These are phyloP conservation scores for Xylaria multiplex DNA, from an alignment of 2,329 filamentous ascomycete genomes.

Conservation along the genomic window DNA sequence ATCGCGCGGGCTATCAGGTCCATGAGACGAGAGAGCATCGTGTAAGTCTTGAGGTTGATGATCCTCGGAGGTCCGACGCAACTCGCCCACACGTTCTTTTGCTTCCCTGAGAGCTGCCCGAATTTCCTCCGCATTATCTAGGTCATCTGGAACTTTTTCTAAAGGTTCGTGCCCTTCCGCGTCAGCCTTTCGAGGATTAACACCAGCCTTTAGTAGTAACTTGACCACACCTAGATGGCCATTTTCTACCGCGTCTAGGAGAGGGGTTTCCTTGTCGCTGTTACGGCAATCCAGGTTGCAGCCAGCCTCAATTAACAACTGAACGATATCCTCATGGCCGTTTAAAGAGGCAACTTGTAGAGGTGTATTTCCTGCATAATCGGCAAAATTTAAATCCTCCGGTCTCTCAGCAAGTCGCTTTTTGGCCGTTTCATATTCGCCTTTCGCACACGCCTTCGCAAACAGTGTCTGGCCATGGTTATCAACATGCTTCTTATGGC, in stretches of 20 bases:
- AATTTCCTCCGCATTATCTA: conserved; percentile 83
- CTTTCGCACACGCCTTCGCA: conserved; percentile 88
- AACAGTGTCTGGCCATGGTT: conserved; percentile 91
- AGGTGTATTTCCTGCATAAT: conserved; percentile 96
- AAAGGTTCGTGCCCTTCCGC: conserved; percentile 92
- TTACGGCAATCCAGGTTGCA: conserved; percentile 84
- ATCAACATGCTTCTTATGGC: conserved; percentile 88
- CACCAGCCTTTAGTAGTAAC: conserved; percentile 83
- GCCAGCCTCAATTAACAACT: conserved; percentile 83
- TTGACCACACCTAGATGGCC: conserved; percentile 89
- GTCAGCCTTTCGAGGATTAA: conserved; percentile 91
- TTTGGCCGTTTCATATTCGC: conserved; percentile 82
- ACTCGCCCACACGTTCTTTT: conserved; percentile 64
- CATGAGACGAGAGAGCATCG: conserved; percentile 63
- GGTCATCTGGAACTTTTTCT: conserved; percentile 79
- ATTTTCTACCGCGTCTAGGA: conserved; percentile 97
- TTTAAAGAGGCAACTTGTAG: conserved; percentile 92
- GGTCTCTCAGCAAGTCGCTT: conserved; percentile 79
- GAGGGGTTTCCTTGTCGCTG: conserved; percentile 88
- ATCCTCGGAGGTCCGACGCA: conserved; percentile 68
- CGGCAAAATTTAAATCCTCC: conserved; percentile 86
- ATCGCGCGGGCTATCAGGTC: conserved; percentile 66
- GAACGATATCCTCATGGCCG: conserved; percentile 86
- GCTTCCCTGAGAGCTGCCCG: conserved; percentile 72
- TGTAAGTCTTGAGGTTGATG: conserved; percentile 59